Evolutionary conservation across 176 grass and related monocot species (phyloP), one percentile per base, ranked within the genome.

Genomic region (Aegilops umbellulata): DNA sequence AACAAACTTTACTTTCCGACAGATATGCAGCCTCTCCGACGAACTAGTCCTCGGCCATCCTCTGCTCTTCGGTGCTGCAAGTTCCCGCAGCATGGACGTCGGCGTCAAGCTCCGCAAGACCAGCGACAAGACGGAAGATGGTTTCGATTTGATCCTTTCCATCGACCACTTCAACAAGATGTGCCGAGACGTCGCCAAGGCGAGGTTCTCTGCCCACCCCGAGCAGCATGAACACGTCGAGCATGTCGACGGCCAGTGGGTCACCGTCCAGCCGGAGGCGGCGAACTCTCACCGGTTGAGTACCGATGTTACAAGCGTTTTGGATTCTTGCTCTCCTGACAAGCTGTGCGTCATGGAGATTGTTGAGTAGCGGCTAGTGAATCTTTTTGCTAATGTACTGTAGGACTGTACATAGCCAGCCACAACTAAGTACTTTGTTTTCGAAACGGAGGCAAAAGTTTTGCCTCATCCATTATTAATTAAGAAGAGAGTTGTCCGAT

Each of bases 21-120:
- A 99, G 94, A 80, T 96, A 62, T 96, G 97, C 81, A 94, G 80
- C 74, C 69, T 91, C 64, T 86, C 93, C 47, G 68, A 87, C n/a
- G 84, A 44, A 20, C 20, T 73, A 23, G 36, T 75, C 26, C 67
- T 91, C 2, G 90, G 90, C 14, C 90, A 99, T 55, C 92, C 97
- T 53, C 74, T 96, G 72, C 81, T 96, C 27, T 80, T 94, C 29
- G 97, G 97, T 3, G 80, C 85, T 23, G 92, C 91, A 7, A 89
- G 46, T 75, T 94, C 80, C 4, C 77, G 39, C 0, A 11, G 81
- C 17, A 82, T 89, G 9, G 88, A 96, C 72, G 87, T 91, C 13
- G 88, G 94, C 24, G 49, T 99, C 67, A 90, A 87, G 85, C 32
- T 93, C 30, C 79, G 68, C 16, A 88, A 83, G 53, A 66, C 64